These are phyloP conservation scores for Hyparrhenia diplandra DNA, from an alignment of 176 grass and related monocot genomes.

Conservation along the genomic window DNA sequence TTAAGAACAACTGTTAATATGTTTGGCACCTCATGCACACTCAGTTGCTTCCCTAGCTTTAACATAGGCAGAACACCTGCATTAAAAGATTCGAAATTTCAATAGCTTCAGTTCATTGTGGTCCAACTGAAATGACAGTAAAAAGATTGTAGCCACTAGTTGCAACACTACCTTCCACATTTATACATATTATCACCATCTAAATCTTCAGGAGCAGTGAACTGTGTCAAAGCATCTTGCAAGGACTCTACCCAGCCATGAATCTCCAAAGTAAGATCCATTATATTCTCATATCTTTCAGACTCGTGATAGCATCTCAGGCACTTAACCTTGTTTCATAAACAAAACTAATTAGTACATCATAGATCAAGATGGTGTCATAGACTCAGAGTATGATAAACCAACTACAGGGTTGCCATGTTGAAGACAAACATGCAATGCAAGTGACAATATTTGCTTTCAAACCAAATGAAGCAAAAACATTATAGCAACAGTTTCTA, in stretches of 20 bases:
- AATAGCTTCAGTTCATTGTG: constrained; percentile 21
- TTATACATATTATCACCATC: constrained; percentile 99
- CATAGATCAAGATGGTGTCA: not conserved
- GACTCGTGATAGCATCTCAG: constrained; percentile 93
- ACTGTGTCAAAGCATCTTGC: constrained; percentile 98
- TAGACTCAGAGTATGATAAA: not conserved
- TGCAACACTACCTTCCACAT: constrained; percentile 79
- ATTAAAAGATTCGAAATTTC: constrained; percentile 5
- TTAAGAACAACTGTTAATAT: constrained; percentile 98
- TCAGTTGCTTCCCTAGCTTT: constrained; percentile 94
- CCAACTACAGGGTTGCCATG: not conserved
- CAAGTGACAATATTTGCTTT: not conserved
- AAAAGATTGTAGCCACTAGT: not conserved
- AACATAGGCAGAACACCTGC: constrained; percentile 88
- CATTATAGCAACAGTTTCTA: not conserved
- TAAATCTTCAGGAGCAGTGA: constrained; percentile 96
- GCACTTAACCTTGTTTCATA: constrained; percentile 83
- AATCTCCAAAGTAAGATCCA: constrained; percentile 99
- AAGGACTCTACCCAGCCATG: constrained; percentile 97
- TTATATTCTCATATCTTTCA: constrained; percentile 97
- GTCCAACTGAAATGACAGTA: not conserved
- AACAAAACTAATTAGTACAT: constrained; percentile 40
- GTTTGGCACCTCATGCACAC: constrained; percentile 95
- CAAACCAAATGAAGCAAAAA: not conserved
- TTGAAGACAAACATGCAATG: not conserved